Base-by-base conservation (phyloP, 2,329 filamentous ascomycete species). In the Pleurostoma richardsiae region DNA sequence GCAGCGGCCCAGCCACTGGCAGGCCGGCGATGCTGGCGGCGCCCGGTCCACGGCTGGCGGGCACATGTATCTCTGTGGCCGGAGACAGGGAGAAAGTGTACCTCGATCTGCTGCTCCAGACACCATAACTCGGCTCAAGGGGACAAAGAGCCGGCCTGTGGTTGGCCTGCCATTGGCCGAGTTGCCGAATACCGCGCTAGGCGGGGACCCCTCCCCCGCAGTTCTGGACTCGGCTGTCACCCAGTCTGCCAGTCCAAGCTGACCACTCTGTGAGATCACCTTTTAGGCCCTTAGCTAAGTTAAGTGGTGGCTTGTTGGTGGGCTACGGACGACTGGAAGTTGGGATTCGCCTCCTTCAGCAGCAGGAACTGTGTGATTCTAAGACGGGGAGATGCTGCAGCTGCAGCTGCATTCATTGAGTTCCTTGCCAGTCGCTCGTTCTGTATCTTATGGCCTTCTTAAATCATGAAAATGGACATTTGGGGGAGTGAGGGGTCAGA, bases 91-190 rank as follows among this genome's bases (percentile, higher is more conserved):
- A 42, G 40, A 46, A 49, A 39, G 47, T 49, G 46, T 36, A n/a
- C 33, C 33, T n/a, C 33, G 46, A 49, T 42, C 54, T 49, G 43
- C 19, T 19, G 19, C 19, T 19, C 19, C 19, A 19, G 19, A 19
- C 19, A 19, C 36, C 45, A 54, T 51, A 53, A 52, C 53, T 67
- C 66, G 66, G 66, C 59, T 66, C 59, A 68, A 68, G 57, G 66
- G 65, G 59, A 57, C 48, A 49, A 54, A 56, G 48, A 40, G 44
- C 52, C 42, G 48, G 47, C 51, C 39, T 40, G 46, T 49, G 48
- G 51, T 41, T 49, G 54, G 60, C 62, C 66, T 64, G 62, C 64
- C 62, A 70, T 72, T 72, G 70, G 67, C 66, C 71, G 66, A 72
- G 64, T 66, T 70, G 59, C 72, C 71, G 71, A 66, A 61, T 49